phyloP scores from a whole-genome alignment of 2,329 filamentous ascomycete species.

The Trichoderma atrobrunneum region DNA sequence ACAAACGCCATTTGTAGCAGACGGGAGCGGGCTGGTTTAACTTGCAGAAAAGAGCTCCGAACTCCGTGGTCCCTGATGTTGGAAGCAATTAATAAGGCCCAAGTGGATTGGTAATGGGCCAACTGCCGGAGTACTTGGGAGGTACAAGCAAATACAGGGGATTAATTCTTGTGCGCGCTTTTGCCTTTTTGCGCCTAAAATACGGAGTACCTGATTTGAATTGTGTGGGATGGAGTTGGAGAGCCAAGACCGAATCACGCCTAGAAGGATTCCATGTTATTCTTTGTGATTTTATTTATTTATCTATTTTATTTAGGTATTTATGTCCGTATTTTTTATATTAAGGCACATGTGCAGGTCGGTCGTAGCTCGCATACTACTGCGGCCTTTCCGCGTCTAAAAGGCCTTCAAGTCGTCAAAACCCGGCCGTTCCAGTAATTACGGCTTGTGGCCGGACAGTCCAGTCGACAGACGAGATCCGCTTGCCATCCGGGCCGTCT shows the following conservation, averaged over 20 bases:
- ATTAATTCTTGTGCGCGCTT: background rate
- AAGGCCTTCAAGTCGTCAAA: background rate
- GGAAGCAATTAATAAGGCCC: background rate
- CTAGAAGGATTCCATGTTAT: background rate
- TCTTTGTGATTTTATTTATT: background rate
- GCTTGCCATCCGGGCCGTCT: background rate
- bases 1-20: background rate
- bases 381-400: background rate
- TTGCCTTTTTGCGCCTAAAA: background rate
- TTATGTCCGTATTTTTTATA: background rate
- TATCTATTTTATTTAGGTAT: background rate
- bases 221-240: background rate
- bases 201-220: background rate
- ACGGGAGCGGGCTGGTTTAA: background rate
- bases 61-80: conserved; percentile 1
- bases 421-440: background rate
- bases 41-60: background rate
- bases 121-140: background rate
- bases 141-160: background rate
- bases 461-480: background rate
- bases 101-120: conserved; percentile 5
- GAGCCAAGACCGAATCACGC: background rate
- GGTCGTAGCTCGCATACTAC: background rate
- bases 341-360: background rate
- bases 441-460: background rate